Base-by-base conservation (phyloP, 116 monocot genomes). In the Trichopus zeylanicus region DNA sequence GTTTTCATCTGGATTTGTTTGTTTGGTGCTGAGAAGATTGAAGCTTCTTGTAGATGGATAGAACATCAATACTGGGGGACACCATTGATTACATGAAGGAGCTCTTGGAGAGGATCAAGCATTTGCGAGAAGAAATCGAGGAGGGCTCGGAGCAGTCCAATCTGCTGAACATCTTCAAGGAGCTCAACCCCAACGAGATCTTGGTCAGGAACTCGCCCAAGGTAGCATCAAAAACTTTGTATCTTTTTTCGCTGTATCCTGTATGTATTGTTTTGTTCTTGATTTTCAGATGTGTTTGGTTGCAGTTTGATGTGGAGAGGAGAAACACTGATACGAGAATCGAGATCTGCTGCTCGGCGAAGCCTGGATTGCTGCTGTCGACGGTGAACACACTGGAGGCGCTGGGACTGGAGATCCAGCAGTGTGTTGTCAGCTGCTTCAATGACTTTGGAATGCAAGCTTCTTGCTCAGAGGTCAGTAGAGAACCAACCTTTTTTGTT, bases 31-130 rank as follows among this genome's bases (percentile, higher is more conserved):
- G 1, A 1, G 0, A 32, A 18, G 30, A 32, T 57, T 9, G 12
- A n/a, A 32, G 26, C 4, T 31, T 34, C 3, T 0, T 21, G 51
- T 61, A 95, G 97, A 97, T 97, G 97, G 97, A 97, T 25, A 76
- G 97, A 48, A 97, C 97, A 20, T 97, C 97, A 1, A 97, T 97
- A 23, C 77, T 97, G 2, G 91, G 87, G 4, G 97, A 97, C 75
- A 87, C 97, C 57, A 97, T 97, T 23, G 97, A 97, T 51, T 97
- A 97, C 83, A 90, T 87, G 91, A 97, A 84, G 76, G 97, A 97
- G 87, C 74, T 97, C 6, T 55, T 90, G 30, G 97, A 97, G 37
- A 76, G 79, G 75, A 97, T 91, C 70, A 90, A 90, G 73, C 42
- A 26, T 18, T 64, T 97, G 73, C 78, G 79, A 51, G 77, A 77